These are phyloP conservation scores for Orbilia blumenaviensis DNA, from an alignment of 2,329 filamentous ascomycete genomes.

Conservation along the genomic window DNA sequence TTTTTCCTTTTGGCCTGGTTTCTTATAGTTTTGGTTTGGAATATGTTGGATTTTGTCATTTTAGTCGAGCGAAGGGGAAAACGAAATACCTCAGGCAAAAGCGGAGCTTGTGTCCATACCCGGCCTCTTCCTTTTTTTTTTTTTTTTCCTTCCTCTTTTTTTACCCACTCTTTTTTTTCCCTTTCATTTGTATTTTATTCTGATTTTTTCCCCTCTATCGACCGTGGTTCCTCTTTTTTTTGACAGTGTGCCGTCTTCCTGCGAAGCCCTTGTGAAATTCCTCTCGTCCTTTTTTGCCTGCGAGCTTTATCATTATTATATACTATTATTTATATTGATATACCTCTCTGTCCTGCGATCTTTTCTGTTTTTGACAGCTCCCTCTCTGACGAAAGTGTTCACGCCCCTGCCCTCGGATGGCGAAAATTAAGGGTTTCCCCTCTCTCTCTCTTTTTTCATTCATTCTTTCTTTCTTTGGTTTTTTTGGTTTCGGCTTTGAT, in stretches of 20 bases:
- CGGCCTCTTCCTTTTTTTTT: background rate
- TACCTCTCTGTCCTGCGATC: too few relatives aligned
- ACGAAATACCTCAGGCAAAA: conserved; percentile 2
- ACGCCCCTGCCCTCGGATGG: background rate
- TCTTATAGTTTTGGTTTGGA: conserved; percentile 24
- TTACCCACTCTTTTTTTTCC: conserved; percentile 8
- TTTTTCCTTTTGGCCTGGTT: conserved; percentile 18
- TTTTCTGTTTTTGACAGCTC: too few relatives aligned
- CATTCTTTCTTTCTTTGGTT: conserved; percentile 16
- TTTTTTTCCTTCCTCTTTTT: conserved; percentile 1
- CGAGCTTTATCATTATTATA: too few relatives aligned
- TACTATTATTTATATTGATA: too few relatives aligned
- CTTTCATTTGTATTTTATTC: conserved; percentile 8
- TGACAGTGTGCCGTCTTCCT: conserved; percentile 5
- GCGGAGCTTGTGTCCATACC: background rate
- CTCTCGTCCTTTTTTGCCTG: too few relatives aligned
- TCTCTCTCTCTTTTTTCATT: conserved; percentile 16
- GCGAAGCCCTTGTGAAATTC: background rate
- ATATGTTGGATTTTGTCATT: conserved; percentile 15
- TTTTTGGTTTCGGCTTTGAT: conserved; percentile 30
- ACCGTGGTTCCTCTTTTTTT: conserved; percentile 5
- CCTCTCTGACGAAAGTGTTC: background rate
- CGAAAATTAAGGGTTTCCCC: conserved; percentile 8
- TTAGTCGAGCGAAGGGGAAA: conserved; percentile 5
- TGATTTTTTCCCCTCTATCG: background rate